phyloP scores from a whole-genome alignment of 306 rosid genomes.

The Mucuna pruriens region DNA sequence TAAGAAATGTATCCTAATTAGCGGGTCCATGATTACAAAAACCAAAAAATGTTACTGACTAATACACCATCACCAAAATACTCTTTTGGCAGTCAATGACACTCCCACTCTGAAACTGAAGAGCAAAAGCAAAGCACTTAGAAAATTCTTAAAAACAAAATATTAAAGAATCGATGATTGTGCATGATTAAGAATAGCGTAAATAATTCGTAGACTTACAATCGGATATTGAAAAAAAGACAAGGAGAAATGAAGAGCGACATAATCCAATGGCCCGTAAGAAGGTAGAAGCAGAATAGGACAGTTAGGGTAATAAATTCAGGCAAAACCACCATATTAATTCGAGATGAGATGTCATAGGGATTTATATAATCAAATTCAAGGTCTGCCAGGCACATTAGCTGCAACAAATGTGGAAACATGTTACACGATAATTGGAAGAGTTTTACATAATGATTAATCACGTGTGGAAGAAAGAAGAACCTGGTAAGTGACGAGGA shows the following conservation, averaged over 20 bases:
- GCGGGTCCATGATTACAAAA: background rate
- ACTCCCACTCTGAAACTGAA: background rate
- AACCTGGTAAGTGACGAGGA: constrained; percentile 87
- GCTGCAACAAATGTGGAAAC: constrained; percentile 76
- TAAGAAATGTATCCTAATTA: background rate
- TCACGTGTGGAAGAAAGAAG: too few relatives aligned
- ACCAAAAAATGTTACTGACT: background rate
- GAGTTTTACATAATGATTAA: too few relatives aligned
- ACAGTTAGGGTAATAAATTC: constrained; percentile 72
- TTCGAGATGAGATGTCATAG: constrained; percentile 75
- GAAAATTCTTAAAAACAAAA: background rate
- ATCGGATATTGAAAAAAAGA: constrained; percentile 65
- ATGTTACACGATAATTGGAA: too few relatives aligned
- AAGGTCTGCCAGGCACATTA: constrained; percentile 94
- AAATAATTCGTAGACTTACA: constrained; percentile 58
- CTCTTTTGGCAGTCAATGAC: background rate
- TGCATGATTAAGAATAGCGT: background rate
- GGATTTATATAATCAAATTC: constrained; percentile 97
- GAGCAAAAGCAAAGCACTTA: background rate
- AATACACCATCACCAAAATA: constrained; percentile 4
- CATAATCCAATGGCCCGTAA: constrained; percentile 89
- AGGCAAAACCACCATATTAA: constrained; percentile 71
- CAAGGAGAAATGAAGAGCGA: constrained; percentile 65
- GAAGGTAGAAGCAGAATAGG: constrained; percentile 65
- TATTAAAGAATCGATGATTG: background rate